Evolutionary conservation across 2,329 filamentous ascomycete species (phyloP), one percentile per base, ranked within the genome.

Genomic region (Alternaria alternata): DNA sequence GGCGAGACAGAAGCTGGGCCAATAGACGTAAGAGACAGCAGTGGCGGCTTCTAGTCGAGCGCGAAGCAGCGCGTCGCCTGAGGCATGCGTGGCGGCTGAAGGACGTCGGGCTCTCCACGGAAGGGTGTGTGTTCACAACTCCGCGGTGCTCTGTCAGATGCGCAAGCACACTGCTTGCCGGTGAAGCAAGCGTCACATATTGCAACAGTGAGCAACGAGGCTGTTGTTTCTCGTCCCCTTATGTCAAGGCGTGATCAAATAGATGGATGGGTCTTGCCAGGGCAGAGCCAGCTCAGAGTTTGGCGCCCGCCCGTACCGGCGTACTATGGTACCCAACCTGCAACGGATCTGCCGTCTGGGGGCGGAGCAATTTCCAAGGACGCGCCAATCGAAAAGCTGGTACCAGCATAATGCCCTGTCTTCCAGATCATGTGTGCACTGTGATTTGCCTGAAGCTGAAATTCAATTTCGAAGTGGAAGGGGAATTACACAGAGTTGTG

Each of bases 1-100:
- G 62, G 61, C 72, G 71, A 76, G 72, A 76, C 74, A 63, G 49
- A 49, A 57, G 59, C 53, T 66, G 57, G 54, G 68, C 73, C 70
- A 75, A 75, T 74, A 26, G 62, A 59, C 18, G 57, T 22, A 18
- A 44, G 38, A 47, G 44, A 30, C 48, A 47, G 49, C 48, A 52
- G 24, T 32, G 52, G 49, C 59, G 66, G 48, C 59, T 55, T 43
- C 53, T n/a, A 55, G 51, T 51, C 56, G 59, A 55, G 63, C 57
- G 63, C 54, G 61, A 64, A 65, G 60, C 59, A 65, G 48, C 59
- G 63, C 58, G 54, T 62, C 41, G 39, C 39, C 38, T 39, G 28
- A 53, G 30, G 18, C 52, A n/a, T 24, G 30, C 20, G 48, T 46
- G 18, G 43, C 18, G 20, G 47, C 42, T 43, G 47, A 57, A 59